Evolutionary conservation across 371 early-diverging fungal species (phyloP), one percentile per base, ranked within the genome.

Genomic region (Mortierella sp.): DNA sequence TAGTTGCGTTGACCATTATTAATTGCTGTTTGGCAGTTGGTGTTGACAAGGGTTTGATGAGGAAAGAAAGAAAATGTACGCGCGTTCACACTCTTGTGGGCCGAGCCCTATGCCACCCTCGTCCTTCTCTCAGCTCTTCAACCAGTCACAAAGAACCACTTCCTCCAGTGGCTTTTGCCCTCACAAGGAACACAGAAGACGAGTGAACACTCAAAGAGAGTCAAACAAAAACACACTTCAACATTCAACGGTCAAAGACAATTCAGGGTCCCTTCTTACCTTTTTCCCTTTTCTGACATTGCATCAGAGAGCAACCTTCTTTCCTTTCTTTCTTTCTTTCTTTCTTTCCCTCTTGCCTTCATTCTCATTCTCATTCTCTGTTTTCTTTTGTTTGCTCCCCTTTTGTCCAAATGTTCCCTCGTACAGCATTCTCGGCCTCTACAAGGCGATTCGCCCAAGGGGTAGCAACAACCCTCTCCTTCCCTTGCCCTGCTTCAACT

Each of bases 1-100:
- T 21, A 28, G 77, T 72, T 70, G 77, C 45, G 72, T 70, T 80
- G 50, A 74, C 80, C 80, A 79, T 79, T 76, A 11, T 45, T 75
- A 50, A 57, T 14, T 57, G 28, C 34, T 50, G 63, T 26, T 47
- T 60, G 24, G 4, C 24, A 8, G 50, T 48, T 28, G 60, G 6
- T 68, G 72, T 6, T 28, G 9, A 60, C 4, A 13, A 16, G 31
- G 16, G 24, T 21, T 47, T 19, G 44, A 34, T 54, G 54, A 72
- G 7, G 24, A 34, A 31, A 38, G 28, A 63, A 71, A 45, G 34
- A 19, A 24, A 9, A 11, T 26, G 72, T 70, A 50, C 24, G 68
- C 48, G 72, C 26, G 72, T 47, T 47, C 72, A 1, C 21, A 21
- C n/a, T 5, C 45, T 71, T 4, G 42, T 38, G 3, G 42, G 5